Percentiles rank a stretch among this genome's conserved stretches.
Evolutionary conservation across 768 basidiomycete species (phyloP).

Genomic region (Boletus edulis): DNA sequence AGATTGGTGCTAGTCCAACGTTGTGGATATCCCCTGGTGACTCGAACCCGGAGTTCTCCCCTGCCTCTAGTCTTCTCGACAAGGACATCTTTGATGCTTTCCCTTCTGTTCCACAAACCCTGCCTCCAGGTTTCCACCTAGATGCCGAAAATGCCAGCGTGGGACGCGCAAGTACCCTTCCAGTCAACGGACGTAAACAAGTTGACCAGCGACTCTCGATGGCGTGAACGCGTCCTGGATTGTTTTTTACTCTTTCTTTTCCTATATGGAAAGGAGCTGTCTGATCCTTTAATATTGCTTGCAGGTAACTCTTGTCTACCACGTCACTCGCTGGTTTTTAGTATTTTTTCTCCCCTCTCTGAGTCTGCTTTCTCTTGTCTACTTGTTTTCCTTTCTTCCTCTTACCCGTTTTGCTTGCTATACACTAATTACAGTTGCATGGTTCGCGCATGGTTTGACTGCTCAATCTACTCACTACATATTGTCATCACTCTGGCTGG

Average conservation of each 20-base stretch:
- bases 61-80: constrained; percentile 42
- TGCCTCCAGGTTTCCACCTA: constrained; percentile 33
- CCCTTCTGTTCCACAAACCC: constrained; percentile 61
- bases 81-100: constrained; percentile 67
- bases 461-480: constrained; percentile 27
- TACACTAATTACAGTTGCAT: constrained; percentile 23
- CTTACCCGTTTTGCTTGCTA: constrained; percentile 6
- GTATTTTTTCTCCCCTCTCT: not conserved
- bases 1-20: constrained; percentile 30
- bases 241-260: not conserved
- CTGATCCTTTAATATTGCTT: constrained; percentile 4
- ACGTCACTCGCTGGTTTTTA: not conserved
- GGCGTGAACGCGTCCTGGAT: constrained; percentile 18
- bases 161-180: constrained; percentile 25
- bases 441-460: constrained; percentile 18
- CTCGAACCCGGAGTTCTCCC: constrained; percentile 41
- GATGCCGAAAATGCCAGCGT: constrained; percentile 10
- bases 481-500: constrained; percentile 17
- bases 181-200: constrained; percentile 28
- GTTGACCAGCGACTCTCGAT: constrained; percentile 22
- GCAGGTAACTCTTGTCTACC: constrained; percentile 2
- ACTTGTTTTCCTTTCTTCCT: not conserved
- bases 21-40: constrained; percentile 50
- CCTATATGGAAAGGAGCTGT: not conserved
- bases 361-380: not conserved